Conservation (phyloP, 2,329 filamentous ascomycete species). For the Paracorniculantispora psalliotae region DNA sequence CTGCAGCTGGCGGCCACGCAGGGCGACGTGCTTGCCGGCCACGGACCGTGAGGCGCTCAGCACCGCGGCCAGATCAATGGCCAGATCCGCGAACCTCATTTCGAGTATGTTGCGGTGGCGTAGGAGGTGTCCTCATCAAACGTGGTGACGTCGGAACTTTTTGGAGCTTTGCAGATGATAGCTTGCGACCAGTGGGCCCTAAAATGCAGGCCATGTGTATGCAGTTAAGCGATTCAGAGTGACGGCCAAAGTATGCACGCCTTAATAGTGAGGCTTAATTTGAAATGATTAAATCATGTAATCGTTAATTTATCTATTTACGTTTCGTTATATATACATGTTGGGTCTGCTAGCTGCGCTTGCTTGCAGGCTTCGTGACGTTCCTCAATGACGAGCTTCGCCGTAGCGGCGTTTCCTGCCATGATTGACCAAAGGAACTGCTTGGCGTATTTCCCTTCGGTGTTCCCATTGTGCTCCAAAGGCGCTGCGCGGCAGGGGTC, state of each 20-base stretch:
- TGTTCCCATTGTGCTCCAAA: slow-evolving; percentile 58
- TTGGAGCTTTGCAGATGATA: background rate
- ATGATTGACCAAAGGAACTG: slow-evolving; percentile 29
- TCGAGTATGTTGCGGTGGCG: slow-evolving; percentile 20
- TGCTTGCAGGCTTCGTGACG: slow-evolving; percentile 21
- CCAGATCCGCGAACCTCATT: slow-evolving; percentile 60
- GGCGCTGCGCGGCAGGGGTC: slow-evolving; percentile 68
- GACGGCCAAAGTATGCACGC: too few species aligned
- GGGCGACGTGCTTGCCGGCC: slow-evolving; percentile 56
- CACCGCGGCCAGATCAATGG: slow-evolving; percentile 65
- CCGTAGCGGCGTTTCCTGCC: slow-evolving; percentile 29
- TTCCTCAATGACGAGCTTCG: slow-evolving; percentile 35
- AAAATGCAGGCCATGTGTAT: background rate
- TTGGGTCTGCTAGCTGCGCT: background rate
- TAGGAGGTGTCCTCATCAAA: slow-evolving; percentile 16
- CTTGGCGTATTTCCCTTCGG: slow-evolving; percentile 31
- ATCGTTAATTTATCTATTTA: background rate
- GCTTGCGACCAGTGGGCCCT: background rate
- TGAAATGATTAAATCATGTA: background rate
- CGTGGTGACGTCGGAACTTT: background rate
- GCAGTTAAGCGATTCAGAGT: slow-evolving; percentile 14
- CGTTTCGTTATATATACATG: background rate
- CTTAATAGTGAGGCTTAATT: too few species aligned
- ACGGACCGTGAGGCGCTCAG: slow-evolving; percentile 65
- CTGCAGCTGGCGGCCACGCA: slow-evolving; percentile 51